Conservation (phyloP, 208 protist species). For the Crithidia brevicula region DNA sequence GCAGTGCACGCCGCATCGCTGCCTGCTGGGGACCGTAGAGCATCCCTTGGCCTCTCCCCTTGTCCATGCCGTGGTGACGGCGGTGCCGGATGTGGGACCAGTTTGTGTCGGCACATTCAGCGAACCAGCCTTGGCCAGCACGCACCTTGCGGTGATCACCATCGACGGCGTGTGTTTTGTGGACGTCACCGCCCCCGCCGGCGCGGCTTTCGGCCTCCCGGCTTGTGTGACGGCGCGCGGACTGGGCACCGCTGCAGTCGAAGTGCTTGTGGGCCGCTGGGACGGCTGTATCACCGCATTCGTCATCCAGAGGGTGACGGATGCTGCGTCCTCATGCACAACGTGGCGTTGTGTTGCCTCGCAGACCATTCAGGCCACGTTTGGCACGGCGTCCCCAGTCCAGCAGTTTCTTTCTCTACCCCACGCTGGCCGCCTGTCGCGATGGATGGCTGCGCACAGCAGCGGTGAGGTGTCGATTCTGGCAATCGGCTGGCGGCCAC, state of each 20-base stretch:
- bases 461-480: conserved; percentile 34
- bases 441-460: conserved; percentile 34
- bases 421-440: conserved; percentile 6
- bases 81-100: conserved; percentile 25
- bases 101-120: conserved; percentile 24
- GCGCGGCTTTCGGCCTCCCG: background rate
- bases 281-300: conserved; percentile 24
- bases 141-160: conserved; percentile 1
- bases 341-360: conserved; percentile 24
- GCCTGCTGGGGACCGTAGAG: conserved; percentile 3
- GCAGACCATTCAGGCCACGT: background rate
- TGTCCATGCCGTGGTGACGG: conserved; percentile 27
- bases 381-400: conserved; percentile 17
- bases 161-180: background rate
- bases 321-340: too few relatives aligned
- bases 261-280: conserved; percentile 32
- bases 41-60: conserved; percentile 12
- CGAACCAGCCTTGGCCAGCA: conserved; percentile 3
- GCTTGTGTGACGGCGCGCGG: conserved; percentile 1
- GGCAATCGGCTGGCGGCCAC: conserved; percentile 2
- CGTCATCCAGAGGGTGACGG: background rate
- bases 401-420: conserved; percentile 27
- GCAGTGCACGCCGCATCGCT: conserved; percentile 34
- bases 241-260: background rate
- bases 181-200: background rate